Conservation (phyloP, 495 filamentous ascomycete genomes). For the Aspergillus saccharolyticus region DNA sequence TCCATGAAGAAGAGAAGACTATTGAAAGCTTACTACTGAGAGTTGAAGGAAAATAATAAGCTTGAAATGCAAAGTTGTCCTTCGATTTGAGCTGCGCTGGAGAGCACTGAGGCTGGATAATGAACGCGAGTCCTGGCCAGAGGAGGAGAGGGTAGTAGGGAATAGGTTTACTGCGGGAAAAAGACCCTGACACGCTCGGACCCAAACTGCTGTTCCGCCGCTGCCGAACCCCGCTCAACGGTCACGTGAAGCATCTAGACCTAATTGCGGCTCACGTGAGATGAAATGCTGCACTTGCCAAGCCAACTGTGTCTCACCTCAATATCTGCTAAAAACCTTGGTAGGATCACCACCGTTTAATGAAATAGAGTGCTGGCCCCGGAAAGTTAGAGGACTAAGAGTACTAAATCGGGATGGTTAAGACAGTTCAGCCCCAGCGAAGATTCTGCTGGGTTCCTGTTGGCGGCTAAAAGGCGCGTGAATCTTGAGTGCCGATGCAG, state of each 20-base stretch:
- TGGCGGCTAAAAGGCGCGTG: no score
- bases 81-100: not conserved
- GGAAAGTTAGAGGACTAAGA: not conserved
- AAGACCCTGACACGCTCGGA: not conserved
- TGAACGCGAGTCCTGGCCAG: no score
- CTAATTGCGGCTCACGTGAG: not conserved
- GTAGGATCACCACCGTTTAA: not conserved
- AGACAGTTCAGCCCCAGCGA: not conserved
- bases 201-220: not conserved
- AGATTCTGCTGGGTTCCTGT: no score
- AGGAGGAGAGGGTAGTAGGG: no score
- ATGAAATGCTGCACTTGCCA: not conserved
- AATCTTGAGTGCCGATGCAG: no score
- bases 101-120: not conserved
- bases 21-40: not conserved
- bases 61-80: not conserved
- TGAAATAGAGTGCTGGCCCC: not conserved
- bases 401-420: not conserved
- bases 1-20: not conserved
- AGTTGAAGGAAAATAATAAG: not conserved
- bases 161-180: no score
- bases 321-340: not conserved
- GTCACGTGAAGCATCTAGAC: not conserved
- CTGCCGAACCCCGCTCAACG: not conserved
- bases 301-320: not conserved